Percentiles rank a stretch among this genome's conserved stretches.
Evolutionary conservation across 2,329 filamentous ascomycete species (phyloP).

Genomic region (Calycina marina): DNA sequence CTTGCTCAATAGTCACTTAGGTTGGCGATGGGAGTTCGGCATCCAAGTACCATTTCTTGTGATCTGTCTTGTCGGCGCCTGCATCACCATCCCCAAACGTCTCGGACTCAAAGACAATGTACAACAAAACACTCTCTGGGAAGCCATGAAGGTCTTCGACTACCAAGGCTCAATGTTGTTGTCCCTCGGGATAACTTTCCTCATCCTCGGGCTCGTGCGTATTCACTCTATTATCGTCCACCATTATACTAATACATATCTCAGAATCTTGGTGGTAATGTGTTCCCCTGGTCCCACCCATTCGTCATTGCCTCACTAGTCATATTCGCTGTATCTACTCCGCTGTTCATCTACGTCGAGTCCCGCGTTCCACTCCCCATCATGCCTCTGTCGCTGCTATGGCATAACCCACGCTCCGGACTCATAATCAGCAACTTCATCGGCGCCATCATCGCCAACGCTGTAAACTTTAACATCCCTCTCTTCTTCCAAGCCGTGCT

Average conservation of each 20-base stretch:
- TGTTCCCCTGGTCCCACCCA: conserved; percentile 47
- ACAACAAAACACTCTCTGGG: conserved; percentile 28
- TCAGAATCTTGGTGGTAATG: conserved; percentile 47
- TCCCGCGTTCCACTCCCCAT: conserved; percentile 36
- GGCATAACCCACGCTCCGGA: conserved; percentile 35
- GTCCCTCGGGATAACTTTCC: conserved; percentile 34
- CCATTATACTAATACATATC: conserved; percentile 3
- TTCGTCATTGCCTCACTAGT: conserved; percentile 37
- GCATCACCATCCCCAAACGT: conserved; percentile 33
- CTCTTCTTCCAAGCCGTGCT: conserved; percentile 67
- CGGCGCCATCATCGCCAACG: conserved; percentile 35
- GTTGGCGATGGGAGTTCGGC: conserved; percentile 62
- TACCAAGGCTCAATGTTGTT: conserved; percentile 38
- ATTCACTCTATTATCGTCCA: conserved; percentile 4
- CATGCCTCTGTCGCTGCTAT: conserved; percentile 42
- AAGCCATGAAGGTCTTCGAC: conserved; percentile 42
- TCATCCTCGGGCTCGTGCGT: conserved; percentile 42
- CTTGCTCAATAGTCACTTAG: too few species aligned
- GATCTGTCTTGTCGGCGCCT: conserved; percentile 31
- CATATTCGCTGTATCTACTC: conserved; percentile 33
- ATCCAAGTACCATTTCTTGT: conserved; percentile 40
- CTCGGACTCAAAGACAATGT: conserved; percentile 33
- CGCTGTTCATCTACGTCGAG: conserved; percentile 38
- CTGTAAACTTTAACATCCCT: conserved; percentile 48
- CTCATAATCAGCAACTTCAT: conserved; percentile 42